These are phyloP conservation scores for Linnemannia exigua DNA, from an alignment of 192 early-diverging fungal species.

Conservation along the genomic window DNA sequence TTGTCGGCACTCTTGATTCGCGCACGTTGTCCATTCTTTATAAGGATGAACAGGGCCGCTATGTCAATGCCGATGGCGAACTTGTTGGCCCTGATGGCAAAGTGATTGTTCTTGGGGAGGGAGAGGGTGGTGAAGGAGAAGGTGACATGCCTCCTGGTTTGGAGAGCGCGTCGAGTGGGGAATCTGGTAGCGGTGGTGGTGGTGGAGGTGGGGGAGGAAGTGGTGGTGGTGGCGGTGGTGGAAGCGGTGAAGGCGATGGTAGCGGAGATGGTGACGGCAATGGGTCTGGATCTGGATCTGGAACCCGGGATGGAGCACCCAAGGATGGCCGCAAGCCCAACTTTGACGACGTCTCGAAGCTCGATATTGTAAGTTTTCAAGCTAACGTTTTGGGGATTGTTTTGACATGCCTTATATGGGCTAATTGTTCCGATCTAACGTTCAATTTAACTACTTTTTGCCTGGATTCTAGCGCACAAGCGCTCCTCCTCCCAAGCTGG, in stretches of 20 bases:
- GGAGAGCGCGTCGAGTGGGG: slow-evolving; percentile 25
- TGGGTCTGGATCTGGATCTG: slow-evolving; percentile 63
- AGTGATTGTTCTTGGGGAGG: slow-evolving; percentile 11
- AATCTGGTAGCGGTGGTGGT: slow-evolving; percentile 37
- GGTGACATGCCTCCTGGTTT: slow-evolving; percentile 38
- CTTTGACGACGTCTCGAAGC: slow-evolving; percentile 68
- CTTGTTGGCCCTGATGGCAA: slow-evolving; percentile 27
- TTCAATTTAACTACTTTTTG: background rate
- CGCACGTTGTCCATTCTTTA: slow-evolving; percentile 68
- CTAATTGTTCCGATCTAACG: background rate
- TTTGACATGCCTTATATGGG: background rate
- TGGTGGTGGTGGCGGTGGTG: slow-evolving; percentile 53
- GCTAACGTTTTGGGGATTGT: background rate
- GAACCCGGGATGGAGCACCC: slow-evolving; percentile 54
- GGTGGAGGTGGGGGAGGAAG: slow-evolving; percentile 49
- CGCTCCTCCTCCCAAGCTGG: slow-evolving; percentile 53
- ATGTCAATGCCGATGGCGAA: slow-evolving; percentile 37
- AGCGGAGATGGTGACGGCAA: slow-evolving; percentile 59
- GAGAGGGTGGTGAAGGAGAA: slow-evolving; percentile 23
- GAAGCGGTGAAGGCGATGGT: slow-evolving; percentile 58
- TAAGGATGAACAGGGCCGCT: slow-evolving; percentile 61
- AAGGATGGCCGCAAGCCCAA: slow-evolving; percentile 67
- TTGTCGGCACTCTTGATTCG: slow-evolving; percentile 71
- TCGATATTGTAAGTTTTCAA: slow-evolving; percentile 63
- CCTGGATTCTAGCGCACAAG: slow-evolving; percentile 34